Evolutionary conservation across 2,329 filamentous ascomycete species (phyloP), one percentile per base, ranked within the genome.

Genomic region (Aspergillus sojae): DNA sequence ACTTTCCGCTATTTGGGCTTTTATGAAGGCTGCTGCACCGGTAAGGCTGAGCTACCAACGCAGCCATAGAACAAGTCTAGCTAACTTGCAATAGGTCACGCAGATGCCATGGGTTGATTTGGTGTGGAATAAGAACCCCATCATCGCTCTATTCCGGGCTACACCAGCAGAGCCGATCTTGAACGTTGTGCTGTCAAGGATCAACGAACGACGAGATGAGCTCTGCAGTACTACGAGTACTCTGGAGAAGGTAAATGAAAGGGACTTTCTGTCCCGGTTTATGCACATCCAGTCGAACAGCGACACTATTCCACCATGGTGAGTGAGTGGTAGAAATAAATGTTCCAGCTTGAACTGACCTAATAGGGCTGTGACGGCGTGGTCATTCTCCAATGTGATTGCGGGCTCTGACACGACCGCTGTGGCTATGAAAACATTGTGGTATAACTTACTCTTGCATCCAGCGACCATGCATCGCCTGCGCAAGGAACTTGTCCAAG

Each of bases 341-440:
- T 14, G 72, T 73, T 79, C 11, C 16, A 70, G 78, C 76, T 58
- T 72, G 75, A 26, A 67, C 72, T 9, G 65, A 86, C 90, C 39
- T 67, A 89, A 89, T 7, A 89, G 91, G 79, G 89, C 88, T 57
- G 86, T 89, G n/a, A 88, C 46, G 4, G 83, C 62, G 91, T 91
- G 89, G 80, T 83, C 65, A 84, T 91, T 45, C 26, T 48, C 62
- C 30, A 64, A 64, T 30, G 54, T 64, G 12, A 36, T 58, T 43
- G 91, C 91, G 1, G 91, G 91, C 4, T 89, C 86, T 5, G 91
- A 94, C 76, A 94, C 91, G 0, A 94, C 91, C 0, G 90, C 89
- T 39, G 93, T 93, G 70, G 87, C 85, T 2, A 82, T 93, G 0
- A 85, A 86, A 7, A 83, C 87, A 11, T 84, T 93, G 0, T 90